Conservation (phyloP, 305 asterid species). For the Euphrasia arctica region DNA sequence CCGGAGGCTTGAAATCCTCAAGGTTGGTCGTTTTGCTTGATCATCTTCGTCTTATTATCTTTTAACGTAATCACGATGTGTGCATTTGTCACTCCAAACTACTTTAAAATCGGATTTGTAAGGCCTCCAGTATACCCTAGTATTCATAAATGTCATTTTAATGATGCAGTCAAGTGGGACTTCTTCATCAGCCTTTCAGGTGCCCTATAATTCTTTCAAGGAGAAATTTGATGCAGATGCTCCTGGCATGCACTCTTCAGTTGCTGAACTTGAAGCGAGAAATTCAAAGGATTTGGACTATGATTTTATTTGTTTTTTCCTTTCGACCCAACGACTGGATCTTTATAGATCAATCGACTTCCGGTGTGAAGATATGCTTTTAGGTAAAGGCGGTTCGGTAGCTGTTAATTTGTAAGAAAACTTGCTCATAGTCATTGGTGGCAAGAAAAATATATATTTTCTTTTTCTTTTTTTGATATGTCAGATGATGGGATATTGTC, state of each 20-base stretch:
- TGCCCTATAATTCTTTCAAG: constrained; percentile 78
- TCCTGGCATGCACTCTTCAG: constrained; percentile 32
- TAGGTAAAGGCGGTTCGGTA: constrained; percentile 42
- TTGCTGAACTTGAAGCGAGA: constrained; percentile 37
- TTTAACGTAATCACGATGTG: constrained; percentile 5
- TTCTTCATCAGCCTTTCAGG: constrained; percentile 72
- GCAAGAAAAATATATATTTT: neutral
- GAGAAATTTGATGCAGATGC: constrained; percentile 40
- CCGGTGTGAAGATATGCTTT: constrained; percentile 95
- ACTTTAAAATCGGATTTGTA: neutral
- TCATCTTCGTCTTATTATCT: constrained; percentile 14
- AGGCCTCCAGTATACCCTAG: neutral
- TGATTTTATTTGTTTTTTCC: constrained; percentile 86
- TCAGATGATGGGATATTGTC: constrained; percentile 71
- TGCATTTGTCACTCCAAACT: constrained; percentile 2
- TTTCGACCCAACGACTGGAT: constrained; percentile 73
- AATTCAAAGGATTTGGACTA: constrained; percentile 63
- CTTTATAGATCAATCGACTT: constrained; percentile 86
- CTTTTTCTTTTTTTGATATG: constrained; percentile 20
- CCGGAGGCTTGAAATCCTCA: constrained; percentile 91
- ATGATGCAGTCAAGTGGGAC: constrained; percentile 70
- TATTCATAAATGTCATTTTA: constrained; percentile 12
- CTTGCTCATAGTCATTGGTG: neutral
- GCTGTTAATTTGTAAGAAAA: constrained; percentile 16
- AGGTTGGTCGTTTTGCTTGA: constrained; percentile 39